Evolutionary conservation across 2,329 filamentous ascomycete species (phyloP).

Genomic region (Aspergillus pseudonomiae): DNA sequence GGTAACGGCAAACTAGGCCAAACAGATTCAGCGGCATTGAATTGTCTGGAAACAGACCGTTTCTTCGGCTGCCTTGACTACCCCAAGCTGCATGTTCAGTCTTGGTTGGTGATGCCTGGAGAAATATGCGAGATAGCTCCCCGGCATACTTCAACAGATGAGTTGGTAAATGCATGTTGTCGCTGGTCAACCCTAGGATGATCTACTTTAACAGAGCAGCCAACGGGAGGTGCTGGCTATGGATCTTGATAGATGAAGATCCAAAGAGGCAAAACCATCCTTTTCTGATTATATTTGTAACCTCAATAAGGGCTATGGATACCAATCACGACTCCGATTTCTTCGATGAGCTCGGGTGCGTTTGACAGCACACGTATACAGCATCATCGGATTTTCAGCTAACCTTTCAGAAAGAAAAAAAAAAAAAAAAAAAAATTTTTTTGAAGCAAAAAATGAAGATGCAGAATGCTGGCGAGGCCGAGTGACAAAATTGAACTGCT

Average conservation of each 20-base stretch:
- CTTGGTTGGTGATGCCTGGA: conserved; percentile 4
- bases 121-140: neutral
- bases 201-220: neutral
- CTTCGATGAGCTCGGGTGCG: neutral
- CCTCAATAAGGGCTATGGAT: neutral
- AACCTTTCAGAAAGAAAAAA: neutral
- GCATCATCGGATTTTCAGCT: neutral
- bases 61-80: neutral
- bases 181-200: neutral
- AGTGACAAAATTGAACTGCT: neutral
- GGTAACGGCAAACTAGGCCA: neutral
- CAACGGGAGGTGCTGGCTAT: neutral
- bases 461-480: neutral
- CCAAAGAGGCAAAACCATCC: neutral
- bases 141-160: neutral
- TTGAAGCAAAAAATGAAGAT: conserved; percentile 2
- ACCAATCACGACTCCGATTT: neutral
- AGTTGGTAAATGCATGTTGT: neutral
- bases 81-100: neutral
- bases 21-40: conserved; percentile 5
- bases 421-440: no score
- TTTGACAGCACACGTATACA: neutral
- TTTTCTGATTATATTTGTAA: neutral
- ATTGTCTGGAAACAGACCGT: conserved; percentile 4
- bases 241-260: neutral